Percentiles rank a stretch among this genome's conserved stretches.
phyloP scores from a whole-genome alignment of 1,139 yeast genomes.

The Pichia cactophila region DNA sequence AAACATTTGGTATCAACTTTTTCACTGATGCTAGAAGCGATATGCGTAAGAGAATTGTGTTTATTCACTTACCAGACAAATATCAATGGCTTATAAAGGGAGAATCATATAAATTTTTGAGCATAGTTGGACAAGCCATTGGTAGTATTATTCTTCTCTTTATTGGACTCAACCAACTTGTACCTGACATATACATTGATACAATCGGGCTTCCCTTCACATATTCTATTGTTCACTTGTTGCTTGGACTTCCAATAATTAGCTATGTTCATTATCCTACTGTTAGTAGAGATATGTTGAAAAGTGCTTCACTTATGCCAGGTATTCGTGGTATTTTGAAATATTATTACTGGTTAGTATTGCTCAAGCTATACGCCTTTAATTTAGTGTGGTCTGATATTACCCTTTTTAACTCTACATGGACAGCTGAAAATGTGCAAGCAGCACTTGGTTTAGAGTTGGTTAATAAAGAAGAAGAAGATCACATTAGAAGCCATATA shows the following conservation, averaged over 20 bases:
- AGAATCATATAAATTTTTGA: conserved; percentile 67
- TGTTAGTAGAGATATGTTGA: conserved; percentile 79
- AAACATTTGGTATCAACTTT: conserved; percentile 55
- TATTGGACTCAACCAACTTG: conserved; percentile 61
- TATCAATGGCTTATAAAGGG: conserved; percentile 59
- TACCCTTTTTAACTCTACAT: conserved; percentile 76
- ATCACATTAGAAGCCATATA: conserved; percentile 27
- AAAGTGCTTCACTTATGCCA: conserved; percentile 33
- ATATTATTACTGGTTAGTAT: conserved; percentile 60
- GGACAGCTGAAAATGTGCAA: conserved; percentile 77
- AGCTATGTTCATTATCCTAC: conserved; percentile 94
- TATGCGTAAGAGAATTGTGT: conserved; percentile 46
- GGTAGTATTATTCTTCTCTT: conserved; percentile 65
- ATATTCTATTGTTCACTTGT: conserved; percentile 52
- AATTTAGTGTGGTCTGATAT: conserved; percentile 63
- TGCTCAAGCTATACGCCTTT: conserved; percentile 55
- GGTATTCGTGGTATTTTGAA: conserved; percentile 33
- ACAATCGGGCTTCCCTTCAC: conserved; percentile 92
- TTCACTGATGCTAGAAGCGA: conserved; percentile 29
- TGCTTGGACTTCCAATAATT: conserved; percentile 63
- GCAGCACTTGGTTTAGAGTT: conserved; percentile 42
- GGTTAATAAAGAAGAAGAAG: conserved; percentile 10
- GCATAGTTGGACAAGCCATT: conserved; percentile 79
- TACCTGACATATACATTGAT: conserved; percentile 91
- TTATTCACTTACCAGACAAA: conserved; percentile 54